Conservation (phyloP, 2,329 filamentous ascomycete genomes). For the Cordyceps tenuipes region DNA sequence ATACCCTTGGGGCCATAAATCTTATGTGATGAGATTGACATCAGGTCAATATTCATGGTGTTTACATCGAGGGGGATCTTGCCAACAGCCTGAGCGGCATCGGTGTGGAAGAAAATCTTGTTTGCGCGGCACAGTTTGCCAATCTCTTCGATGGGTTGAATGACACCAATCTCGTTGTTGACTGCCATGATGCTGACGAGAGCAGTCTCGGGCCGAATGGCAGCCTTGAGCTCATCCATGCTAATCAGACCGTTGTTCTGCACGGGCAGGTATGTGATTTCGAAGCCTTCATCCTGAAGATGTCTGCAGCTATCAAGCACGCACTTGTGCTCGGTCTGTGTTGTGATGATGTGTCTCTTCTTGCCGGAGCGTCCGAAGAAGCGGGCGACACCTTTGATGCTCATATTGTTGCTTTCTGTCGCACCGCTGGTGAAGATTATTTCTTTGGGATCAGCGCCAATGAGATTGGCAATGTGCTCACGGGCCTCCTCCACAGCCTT, state of each 20-base stretch:
- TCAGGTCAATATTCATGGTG: constrained; percentile 94
- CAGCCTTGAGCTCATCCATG: constrained; percentile 75
- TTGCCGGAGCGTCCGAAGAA: constrained; percentile 91
- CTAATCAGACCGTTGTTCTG: constrained; percentile 77
- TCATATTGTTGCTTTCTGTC: constrained; percentile 99
- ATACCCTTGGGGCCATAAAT: constrained; percentile 98
- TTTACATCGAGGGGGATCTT: constrained; percentile 97
- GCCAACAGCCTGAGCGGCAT: constrained; percentile 93
- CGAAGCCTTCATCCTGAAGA: constrained; percentile 92
- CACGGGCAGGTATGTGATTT: constrained; percentile 94
- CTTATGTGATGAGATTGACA: constrained; percentile 98
- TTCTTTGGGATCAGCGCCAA: constrained; percentile 92
- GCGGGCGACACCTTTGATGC: constrained; percentile 92
- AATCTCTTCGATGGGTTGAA: constrained; percentile 90
- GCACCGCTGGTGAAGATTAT: constrained; percentile 98
- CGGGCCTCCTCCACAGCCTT: constrained; percentile 85
- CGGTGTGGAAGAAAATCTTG: constrained; percentile 97
- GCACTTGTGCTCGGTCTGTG: constrained; percentile 98
- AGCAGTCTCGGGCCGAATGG: constrained; percentile 83
- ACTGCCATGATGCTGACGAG: constrained; percentile 97
- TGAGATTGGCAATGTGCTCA: constrained; percentile 72
- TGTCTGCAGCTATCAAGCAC: constrained; percentile 95
- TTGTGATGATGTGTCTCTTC: constrained; percentile 98
- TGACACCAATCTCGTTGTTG: constrained; percentile 99
- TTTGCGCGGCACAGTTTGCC: constrained; percentile 82